Base-by-base conservation (phyloP, 768 basidiomycete species). In the Solioccasus polychromus region DNA sequence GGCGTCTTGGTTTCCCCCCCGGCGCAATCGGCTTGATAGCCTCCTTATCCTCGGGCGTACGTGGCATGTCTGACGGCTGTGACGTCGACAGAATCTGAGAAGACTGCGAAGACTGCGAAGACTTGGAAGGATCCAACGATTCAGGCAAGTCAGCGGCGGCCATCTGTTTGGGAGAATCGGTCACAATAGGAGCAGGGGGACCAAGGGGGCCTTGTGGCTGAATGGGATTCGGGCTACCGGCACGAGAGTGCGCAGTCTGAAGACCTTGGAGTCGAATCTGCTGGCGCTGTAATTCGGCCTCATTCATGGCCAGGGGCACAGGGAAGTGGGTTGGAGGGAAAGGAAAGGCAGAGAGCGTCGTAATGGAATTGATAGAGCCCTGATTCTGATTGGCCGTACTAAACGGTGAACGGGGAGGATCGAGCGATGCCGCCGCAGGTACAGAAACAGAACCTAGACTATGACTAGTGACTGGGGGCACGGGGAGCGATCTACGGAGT, bases 291-390 rank as follows among this genome's bases (percentile, higher is more conserved):
- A 52, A 34, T 24, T 67, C 65, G 17, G 48, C 45, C 18, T 67
- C 57, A 20, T 43, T 61, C 47, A 35, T 41, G 4, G 53, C 53
- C 5, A 78, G 75, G 28, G 82, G 86, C 12, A 83, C 64, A 11
- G 86, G 86, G 47, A 83, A 78, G 60, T 88, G 85, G 1, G 78
- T 79, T 0, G 87, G 87, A 14, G 87, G 87, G 0, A 75, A 64
- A 19, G 87, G 87, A 61, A 89, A 89, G 1, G 80, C 82, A 25
- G 82, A 85, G 19, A 89, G 68, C 1, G 85, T 83, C 17, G 82
- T 74, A n/a, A 85, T 73, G 22, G 82, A 82, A 44, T 63, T 66
- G 49, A 67, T 51, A 0, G 64, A 66, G 17, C 63, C 63, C 28
- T 66, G 63, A 11, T 52, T 55, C 29, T 58, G 57, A 24, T 40